phyloP scores from a whole-genome alignment of 2,329 filamentous ascomycete genomes.

The Plenodomus biglobosus region DNA sequence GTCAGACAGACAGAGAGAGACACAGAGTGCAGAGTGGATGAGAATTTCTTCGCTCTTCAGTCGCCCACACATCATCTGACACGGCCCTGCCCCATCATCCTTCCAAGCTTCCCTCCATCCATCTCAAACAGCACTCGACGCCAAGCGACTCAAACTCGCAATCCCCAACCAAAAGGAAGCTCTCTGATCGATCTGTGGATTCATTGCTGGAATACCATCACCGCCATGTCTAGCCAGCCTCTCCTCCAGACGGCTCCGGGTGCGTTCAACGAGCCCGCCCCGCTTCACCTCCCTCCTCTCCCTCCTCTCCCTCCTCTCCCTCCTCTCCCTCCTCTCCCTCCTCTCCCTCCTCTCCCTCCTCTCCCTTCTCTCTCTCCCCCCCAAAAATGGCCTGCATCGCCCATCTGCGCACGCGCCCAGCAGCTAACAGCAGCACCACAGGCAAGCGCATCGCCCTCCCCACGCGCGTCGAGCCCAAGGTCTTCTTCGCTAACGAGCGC shows the following conservation, averaged over 20 bases:
- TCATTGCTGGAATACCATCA: no score
- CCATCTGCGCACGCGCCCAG: background rate
- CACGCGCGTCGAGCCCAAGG: conserved; percentile 96
- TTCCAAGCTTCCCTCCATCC: no score
- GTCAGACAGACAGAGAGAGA: no score
- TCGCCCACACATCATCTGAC: background rate
- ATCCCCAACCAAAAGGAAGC: background rate
- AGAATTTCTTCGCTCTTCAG: background rate
- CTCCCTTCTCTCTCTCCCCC: conserved; percentile 1
- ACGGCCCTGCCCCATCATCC: no score
- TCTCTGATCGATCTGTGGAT: background rate
- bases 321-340: conserved; percentile 1
- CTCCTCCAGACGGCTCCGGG: conserved; percentile 92
- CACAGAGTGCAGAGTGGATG: background rate
- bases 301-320: conserved; percentile 1
- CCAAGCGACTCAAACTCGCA: no score
- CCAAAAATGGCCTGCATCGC: background rate
- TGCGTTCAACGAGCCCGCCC: no score
- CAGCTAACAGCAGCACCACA: conserved; percentile 44
- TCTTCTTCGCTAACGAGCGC: conserved; percentile 99
- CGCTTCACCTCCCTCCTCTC: no score
- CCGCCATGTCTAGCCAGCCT: conserved; percentile 89
- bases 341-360: no score
- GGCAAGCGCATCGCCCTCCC: conserved; percentile 98
- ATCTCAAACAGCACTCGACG: background rate